Conservation (phyloP, 2,329 filamentous ascomycete genomes). For the Fusarium pseudocircinatum region DNA sequence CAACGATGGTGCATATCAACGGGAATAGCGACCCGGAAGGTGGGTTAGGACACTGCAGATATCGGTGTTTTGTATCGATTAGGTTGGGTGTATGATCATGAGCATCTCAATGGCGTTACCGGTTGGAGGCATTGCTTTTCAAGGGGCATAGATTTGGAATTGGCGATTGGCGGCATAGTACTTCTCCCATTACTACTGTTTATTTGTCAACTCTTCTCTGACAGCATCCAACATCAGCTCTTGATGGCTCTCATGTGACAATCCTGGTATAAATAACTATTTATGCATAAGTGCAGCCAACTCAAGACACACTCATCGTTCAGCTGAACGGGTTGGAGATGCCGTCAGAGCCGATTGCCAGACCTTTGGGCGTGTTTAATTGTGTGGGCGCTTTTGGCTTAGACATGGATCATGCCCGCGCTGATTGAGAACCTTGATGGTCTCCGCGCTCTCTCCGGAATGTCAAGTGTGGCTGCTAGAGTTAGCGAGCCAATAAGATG, state of each 20-base stretch:
- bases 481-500: conserved; percentile 23
- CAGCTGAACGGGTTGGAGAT: conserved; percentile 8
- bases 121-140: conserved; percentile 3
- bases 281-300: conserved; percentile 4
- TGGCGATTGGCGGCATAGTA: background rate
- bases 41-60: background rate
- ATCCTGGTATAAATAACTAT: background rate
- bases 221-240: background rate
- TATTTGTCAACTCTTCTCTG: background rate
- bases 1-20: conserved; percentile 1
- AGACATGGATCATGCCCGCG: conserved; percentile 10
- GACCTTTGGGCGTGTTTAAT: conserved; percentile 12
- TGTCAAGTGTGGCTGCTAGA: conserved; percentile 33
- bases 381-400: conserved; percentile 18
- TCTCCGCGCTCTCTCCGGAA: conserved; percentile 11
- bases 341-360: conserved; percentile 37
- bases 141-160: conserved; percentile 6
- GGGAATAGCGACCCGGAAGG: conserved; percentile 9
- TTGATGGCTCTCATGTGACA: background rate
- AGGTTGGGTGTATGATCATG: background rate
- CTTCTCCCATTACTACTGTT: background rate
- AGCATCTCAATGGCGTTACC: conserved; percentile 33
- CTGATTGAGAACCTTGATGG: conserved; percentile 43
- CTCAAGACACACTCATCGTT: background rate
- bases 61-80: conserved; percentile 2